phyloP scores from a whole-genome alignment of 192 early-diverging fungal genomes.

The Coemansia sp. region DNA sequence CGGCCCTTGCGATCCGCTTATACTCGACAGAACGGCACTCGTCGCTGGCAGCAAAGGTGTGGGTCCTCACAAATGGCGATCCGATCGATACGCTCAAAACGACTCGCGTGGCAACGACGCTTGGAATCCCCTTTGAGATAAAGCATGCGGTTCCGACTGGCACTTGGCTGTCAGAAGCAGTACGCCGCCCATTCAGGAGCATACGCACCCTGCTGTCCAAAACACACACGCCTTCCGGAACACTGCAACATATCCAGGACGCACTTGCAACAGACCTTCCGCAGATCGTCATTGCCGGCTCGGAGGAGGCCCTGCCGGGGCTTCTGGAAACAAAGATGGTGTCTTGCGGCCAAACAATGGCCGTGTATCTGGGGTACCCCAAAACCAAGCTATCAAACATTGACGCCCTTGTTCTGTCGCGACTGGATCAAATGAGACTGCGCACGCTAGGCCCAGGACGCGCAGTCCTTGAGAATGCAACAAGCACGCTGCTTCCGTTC shows the following conservation, averaged over 20 bases:
- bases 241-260: conserved; percentile 11
- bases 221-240: background rate
- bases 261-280: conserved; percentile 19
- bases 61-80: conserved; percentile 33
- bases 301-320: conserved; percentile 23
- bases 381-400: conserved; percentile 25
- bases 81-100: conserved; percentile 15
- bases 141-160: conserved; percentile 6
- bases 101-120: conserved; percentile 20
- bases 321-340: conserved; percentile 30
- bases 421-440: conserved; percentile 44
- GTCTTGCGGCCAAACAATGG: conserved; percentile 13
- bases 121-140: conserved; percentile 21
- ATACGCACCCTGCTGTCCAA: conserved; percentile 11
- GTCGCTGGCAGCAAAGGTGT: conserved; percentile 36
- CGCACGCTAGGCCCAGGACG: conserved; percentile 39
- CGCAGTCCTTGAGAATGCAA: conserved; percentile 44
- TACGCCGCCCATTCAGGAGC: conserved; percentile 9
- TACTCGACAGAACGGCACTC: conserved; percentile 37
- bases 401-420: conserved; percentile 40
- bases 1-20: background rate
- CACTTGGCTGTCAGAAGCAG: background rate
- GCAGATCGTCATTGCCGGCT: conserved; percentile 35
- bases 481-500: conserved; percentile 36
- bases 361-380: conserved; percentile 37